Evolutionary conservation across 768 basidiomycete genomes (phyloP).

Genomic region (Termitomyces sp.): DNA sequence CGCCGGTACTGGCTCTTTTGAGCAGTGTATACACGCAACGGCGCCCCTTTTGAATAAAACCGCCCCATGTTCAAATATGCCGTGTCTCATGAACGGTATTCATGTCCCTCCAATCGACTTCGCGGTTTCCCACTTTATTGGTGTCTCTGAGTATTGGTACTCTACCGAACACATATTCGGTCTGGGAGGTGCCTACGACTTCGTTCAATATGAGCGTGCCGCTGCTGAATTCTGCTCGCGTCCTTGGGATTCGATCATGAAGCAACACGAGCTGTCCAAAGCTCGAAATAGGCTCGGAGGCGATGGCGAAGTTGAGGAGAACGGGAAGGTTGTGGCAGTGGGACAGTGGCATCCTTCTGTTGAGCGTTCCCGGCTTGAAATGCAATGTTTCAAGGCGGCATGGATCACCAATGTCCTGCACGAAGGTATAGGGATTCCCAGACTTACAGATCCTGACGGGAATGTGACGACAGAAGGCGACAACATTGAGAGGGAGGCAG

Average conservation of each 20-base stretch:
- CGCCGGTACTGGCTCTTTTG: slow-evolving; percentile 86
- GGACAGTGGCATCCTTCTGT: slow-evolving; percentile 70
- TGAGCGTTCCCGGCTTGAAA: slow-evolving; percentile 80
- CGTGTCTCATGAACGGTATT: slow-evolving; percentile 93
- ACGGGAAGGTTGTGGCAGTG: slow-evolving; percentile 54
- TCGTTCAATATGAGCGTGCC: slow-evolving; percentile 91
- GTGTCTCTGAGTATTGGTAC: slow-evolving; percentile 99
- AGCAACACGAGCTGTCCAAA: slow-evolving; percentile 55
- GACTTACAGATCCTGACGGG: slow-evolving; percentile 82
- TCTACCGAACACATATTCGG: slow-evolving; percentile 97
- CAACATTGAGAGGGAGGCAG: slow-evolving; percentile 70
- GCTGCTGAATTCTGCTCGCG: slow-evolving; percentile 80
- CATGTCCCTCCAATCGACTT: slow-evolving; percentile 95
- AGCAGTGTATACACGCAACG: slow-evolving; percentile 69
- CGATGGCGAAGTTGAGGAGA: slow-evolving; percentile 58
- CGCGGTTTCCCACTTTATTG: slow-evolving; percentile 88
- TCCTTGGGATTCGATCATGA: slow-evolving; percentile 72
- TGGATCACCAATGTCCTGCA: slow-evolving; percentile 97
- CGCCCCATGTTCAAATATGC: slow-evolving; percentile 73
- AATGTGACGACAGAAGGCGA: slow-evolving; percentile 65
- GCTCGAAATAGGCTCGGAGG: slow-evolving; percentile 44
- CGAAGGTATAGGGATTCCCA: slow-evolving; percentile 91
- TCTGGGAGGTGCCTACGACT: slow-evolving; percentile 92
- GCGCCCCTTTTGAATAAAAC: slow-evolving; percentile 80
- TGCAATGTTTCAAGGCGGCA: slow-evolving; percentile 99